These are phyloP conservation scores for Cyclostephanos invisitatus DNA, from an alignment of 108 stramenopile genomes.

Conservation along the genomic window DNA sequence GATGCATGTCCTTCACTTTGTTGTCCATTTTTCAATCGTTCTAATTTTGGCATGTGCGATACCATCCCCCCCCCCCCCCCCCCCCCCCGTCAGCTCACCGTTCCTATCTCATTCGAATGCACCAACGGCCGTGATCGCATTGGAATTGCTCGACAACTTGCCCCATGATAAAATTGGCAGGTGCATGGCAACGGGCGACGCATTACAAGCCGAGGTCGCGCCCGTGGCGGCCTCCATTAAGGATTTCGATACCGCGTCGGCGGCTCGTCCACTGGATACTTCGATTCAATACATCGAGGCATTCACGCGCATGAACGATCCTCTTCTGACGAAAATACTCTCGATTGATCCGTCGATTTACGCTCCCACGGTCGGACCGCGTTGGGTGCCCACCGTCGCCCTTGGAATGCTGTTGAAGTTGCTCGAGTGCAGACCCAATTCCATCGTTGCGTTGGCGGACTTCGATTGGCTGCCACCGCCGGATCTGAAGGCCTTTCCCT, in stretches of 20 bases:
- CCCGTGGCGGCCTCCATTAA: background rate
- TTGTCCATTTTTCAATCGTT: too few species aligned
- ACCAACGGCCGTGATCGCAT: constrained; percentile 65
- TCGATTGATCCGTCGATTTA: constrained; percentile 44
- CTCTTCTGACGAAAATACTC: constrained; percentile 57
- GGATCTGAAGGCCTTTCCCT: constrained; percentile 9
- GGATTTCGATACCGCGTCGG: background rate
- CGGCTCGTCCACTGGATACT: too few species aligned
- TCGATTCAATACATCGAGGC: constrained; percentile 39
- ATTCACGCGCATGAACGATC: constrained; percentile 68
- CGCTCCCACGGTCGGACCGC: constrained; percentile 27
- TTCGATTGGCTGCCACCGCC: constrained; percentile 74
- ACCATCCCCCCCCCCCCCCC: too few species aligned
- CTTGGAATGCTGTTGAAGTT: constrained; percentile 60
- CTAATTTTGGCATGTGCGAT: too few species aligned
- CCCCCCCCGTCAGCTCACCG: constrained; percentile 17
- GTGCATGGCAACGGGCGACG: constrained; percentile 37
- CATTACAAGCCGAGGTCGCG: constrained; percentile 69
- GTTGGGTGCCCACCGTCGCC: constrained; percentile 81
- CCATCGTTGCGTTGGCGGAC: constrained; percentile 69
- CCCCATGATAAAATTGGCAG: constrained; percentile 79
- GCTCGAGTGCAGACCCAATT: constrained; percentile 58
- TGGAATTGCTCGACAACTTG: constrained; percentile 85
- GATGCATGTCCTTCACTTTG: too few species aligned
- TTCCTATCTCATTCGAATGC: constrained; percentile 51